Evolutionary conservation across 2,329 filamentous ascomycete species (phyloP), one percentile per base, ranked within the genome.

Genomic region (Hypoxylon sp.): DNA sequence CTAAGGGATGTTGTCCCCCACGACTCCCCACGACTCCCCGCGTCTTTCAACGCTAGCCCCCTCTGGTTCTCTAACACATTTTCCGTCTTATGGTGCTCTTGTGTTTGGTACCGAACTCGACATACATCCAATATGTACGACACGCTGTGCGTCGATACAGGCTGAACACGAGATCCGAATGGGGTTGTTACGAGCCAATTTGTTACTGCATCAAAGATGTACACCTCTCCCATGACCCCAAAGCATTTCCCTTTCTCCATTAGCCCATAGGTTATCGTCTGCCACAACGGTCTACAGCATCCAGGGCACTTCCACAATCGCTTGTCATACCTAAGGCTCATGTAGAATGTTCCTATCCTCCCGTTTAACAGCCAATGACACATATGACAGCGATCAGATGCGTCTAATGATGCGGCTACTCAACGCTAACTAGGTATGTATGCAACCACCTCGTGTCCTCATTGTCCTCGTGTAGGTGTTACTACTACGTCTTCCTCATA

Each of bases 281-380:
- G 59, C 53, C 61, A 63, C 66, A 66, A 66, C 70, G 67, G 71
- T 57, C 54, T 59, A 37, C 66, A 63, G 66, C 61, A 63, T 67
- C 46, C 42, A 63, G 54, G 42, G 62, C 59, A 63, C 42, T 59
- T 58, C 59, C 69, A 73, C 53, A 52, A 57, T 53, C 53, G 61
- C 58, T 46, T 65, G 69, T 69, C 61, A 60, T 59, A 68, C 69
- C 57, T 58, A 54, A 66, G 42, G 48, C 53, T 64, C 60, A 62
- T 39, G 59, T 60, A 54, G 31, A 64, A 74, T 71, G 70, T 67
- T 54, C 70, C 72, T 73, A 70, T 57, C 71, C 73, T 73, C 59
- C 59, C 65, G 66, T 47, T 42, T 48, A 59, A 42, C 57, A 59
- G 47, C 74, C 69, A 73, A 74, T 75, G 51, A 50, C 39, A 71